Conservation (phyloP, 306 rosid genomes). For the Malus domestica region ASM211411v1 NC_041801.1:1268501-1269000, state of each 20-base stretch:
- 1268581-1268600: not conserved
- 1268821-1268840: not conserved
- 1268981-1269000: constrained; percentile 91
- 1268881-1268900: not conserved
- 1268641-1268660: not conserved
- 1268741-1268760: not conserved
- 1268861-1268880: not conserved
- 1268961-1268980: constrained; percentile 83
- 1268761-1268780: not conserved
- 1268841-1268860: not conserved
- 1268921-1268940: constrained; percentile 16
- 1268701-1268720: not conserved
- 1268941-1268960: constrained; percentile 87
- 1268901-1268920: constrained; percentile 20
- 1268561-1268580: not conserved
- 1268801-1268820: not conserved
- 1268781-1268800: not conserved
- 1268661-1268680: not conserved
- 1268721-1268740: not conserved
- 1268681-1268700: not conserved
- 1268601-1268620: not conserved
- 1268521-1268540: not conserved
- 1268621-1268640: not conserved
- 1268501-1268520: too few species aligned
- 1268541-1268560: not conserved